These are phyloP conservation scores for Penicillium capsulatum DNA, from an alignment of 2,329 filamentous ascomycete genomes.

Conservation along the genomic window DNA sequence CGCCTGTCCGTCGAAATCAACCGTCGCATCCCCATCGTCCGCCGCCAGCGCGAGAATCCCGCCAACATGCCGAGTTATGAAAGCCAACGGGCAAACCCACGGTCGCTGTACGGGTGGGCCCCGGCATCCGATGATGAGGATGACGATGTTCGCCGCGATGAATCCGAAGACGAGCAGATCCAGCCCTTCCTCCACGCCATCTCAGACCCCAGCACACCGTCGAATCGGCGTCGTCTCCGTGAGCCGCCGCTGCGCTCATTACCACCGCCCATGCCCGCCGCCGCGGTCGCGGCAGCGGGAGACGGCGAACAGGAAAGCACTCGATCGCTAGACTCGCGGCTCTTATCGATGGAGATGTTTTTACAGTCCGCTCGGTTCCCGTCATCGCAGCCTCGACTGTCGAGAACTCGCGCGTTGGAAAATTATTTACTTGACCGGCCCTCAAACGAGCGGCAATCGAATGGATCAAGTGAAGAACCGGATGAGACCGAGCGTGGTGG, in stretches of 20 bases:
- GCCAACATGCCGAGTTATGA: constrained; percentile 51
- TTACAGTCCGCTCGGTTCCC: constrained; percentile 36
- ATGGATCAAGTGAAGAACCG: constrained; percentile 21
- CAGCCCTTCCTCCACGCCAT: constrained; percentile 25
- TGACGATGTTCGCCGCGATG: constrained; percentile 19
- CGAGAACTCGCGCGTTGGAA: constrained; percentile 38
- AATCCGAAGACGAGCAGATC: constrained; percentile 29
- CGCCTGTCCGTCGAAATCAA: constrained; percentile 39
- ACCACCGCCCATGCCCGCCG: constrained; percentile 13
- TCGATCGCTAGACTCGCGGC: constrained; percentile 4
- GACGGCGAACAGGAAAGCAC: constrained; percentile 1
- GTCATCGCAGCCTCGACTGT: constrained; percentile 35
- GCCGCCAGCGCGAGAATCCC: constrained; percentile 40
- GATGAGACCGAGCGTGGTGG: constrained; percentile 24
- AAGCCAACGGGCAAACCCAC: constrained; percentile 50
- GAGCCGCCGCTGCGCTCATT: constrained; percentile 17
- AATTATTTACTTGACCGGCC: constrained; percentile 39
- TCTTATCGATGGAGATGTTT: constrained; percentile 37
- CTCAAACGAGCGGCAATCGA: constrained; percentile 32
- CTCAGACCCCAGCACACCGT: constrained; percentile 24
- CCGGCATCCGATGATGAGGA: constrained; percentile 44
- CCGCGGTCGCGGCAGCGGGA: constrained; percentile 24
- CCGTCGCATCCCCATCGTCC: constrained; percentile 39
- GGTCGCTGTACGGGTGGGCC: constrained; percentile 59
- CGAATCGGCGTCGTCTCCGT: constrained; percentile 25